Evolutionary conservation across 352 stramenopile species (phyloP).

Genomic region (Phytophthora uliginosa): DNA sequence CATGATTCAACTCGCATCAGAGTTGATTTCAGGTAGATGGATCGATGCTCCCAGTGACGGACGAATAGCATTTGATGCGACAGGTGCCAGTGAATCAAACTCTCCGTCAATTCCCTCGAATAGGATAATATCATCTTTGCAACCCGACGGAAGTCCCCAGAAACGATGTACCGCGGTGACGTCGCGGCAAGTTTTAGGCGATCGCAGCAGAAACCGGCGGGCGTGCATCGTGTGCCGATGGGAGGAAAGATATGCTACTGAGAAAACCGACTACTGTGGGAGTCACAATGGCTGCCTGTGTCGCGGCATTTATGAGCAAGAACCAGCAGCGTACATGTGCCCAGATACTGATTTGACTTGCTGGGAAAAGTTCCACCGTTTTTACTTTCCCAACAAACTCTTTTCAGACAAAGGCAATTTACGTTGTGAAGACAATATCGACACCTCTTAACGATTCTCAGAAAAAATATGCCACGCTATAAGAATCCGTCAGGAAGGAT

Average conservation of each 20-base stretch:
- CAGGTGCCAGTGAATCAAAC: not conserved
- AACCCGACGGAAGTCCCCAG: not conserved
- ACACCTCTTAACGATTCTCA: no score
- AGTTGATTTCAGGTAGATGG: not conserved
- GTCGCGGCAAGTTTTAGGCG: not conserved
- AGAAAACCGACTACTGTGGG: not conserved
- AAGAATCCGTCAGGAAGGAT: no score
- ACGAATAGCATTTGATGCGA: not conserved
- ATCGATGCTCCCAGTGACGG: not conserved
- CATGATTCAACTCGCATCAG: not conserved
- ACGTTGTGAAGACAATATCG: no score
- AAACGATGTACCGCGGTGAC: not conserved
- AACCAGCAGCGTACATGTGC: not conserved
- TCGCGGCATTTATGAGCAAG: not conserved
- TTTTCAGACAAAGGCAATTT: not conserved
- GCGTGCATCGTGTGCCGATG: conserved; percentile 8
- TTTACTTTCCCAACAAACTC: not conserved
- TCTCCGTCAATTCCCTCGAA: not conserved
- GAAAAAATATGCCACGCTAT: no score
- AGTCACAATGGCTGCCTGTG: not conserved
- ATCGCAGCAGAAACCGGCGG: not conserved
- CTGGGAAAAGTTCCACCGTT: not conserved
- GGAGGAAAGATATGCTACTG: not conserved
- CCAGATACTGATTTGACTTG: not conserved
- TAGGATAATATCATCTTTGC: no score